Evolutionary conservation across 495 filamentous ascomycete genomes (phyloP), one percentile per base, ranked within the genome.

Genomic region (Trichocladium uniseriatum): DNA sequence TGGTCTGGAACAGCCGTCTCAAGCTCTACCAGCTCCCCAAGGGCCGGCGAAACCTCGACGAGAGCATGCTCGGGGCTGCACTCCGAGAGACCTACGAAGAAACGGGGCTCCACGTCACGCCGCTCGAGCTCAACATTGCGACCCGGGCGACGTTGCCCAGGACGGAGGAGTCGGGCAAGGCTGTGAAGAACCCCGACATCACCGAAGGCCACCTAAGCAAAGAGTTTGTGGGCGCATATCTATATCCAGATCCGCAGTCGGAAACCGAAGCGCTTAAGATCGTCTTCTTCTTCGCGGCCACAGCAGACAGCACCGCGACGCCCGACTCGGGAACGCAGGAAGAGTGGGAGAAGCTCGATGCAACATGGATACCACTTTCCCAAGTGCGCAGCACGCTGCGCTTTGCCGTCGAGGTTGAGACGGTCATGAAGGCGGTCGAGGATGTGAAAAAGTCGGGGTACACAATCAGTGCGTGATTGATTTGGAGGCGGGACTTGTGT

Each of bases 21-120:
- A 57, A 63, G 16, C 69, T 72, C 55, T 68, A 57, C 57, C 69
- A 72, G 52, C 61, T 74, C 1, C 71, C 71, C 14, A 74, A 74
- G 50, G 71, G 71, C 16, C 58, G 71, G 48, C 67, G 69, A 51
- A 70, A 74, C 43, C 60, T 72, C 43, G 65, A 61, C 28, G 71
- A 74, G 56, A 54, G 58, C 43, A 62, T 67, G 54, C 61, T 68
- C 20, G 57, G 51, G 7, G 62, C 68, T 1, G 71, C 69, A 16
- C 44, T 74, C 11, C 69, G 71, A 27, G 71, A 74, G 55, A 74
- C 71, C 4, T 59, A 61, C 34, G 71, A 74, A 43, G 71, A 74
- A 48, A 69, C 69, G 22, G 71, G 71, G 16, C 49, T 68, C n/a
- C 57, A 45, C 19, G 66, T 61, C 29, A 48, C 45, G 43, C 67